Conservation (phyloP, 192 early-diverging fungal species). For the Backusella tuberculispora region DNA sequence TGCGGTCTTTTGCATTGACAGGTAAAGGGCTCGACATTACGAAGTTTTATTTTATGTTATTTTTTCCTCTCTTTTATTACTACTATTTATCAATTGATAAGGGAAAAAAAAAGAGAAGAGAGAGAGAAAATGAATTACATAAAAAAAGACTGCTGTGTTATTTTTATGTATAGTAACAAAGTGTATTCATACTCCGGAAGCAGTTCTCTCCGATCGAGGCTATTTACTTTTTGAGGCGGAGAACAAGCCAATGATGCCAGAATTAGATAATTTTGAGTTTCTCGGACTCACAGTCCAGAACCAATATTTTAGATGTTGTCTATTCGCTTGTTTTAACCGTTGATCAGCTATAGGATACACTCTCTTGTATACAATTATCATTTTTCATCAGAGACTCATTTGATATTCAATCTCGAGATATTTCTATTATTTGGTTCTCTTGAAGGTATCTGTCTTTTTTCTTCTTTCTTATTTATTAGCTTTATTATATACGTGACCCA, state of each 20-base stretch:
- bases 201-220: background rate
- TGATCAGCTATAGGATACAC: too few relatives aligned
- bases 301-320: too few relatives aligned
- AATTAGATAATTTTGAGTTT: background rate
- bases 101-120: background rate
- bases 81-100: background rate
- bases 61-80: background rate
- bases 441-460: too few relatives aligned
- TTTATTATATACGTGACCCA: too few relatives aligned
- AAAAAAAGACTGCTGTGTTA: background rate
- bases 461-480: too few relatives aligned
- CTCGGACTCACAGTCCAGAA: background rate
- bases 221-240: background rate
- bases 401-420: too few relatives aligned
- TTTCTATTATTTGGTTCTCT: too few relatives aligned
- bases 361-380: too few relatives aligned
- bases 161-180: background rate
- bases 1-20: conserved; percentile 21
- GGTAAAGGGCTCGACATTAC: conserved; percentile 24
- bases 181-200: background rate
- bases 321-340: too few relatives aligned
- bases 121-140: background rate
- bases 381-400: too few relatives aligned
- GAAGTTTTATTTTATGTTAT: background rate
- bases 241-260: background rate